Evolutionary conservation across 805 yeast species (phyloP).

Genomic region (Starmerella cellae): DNA sequence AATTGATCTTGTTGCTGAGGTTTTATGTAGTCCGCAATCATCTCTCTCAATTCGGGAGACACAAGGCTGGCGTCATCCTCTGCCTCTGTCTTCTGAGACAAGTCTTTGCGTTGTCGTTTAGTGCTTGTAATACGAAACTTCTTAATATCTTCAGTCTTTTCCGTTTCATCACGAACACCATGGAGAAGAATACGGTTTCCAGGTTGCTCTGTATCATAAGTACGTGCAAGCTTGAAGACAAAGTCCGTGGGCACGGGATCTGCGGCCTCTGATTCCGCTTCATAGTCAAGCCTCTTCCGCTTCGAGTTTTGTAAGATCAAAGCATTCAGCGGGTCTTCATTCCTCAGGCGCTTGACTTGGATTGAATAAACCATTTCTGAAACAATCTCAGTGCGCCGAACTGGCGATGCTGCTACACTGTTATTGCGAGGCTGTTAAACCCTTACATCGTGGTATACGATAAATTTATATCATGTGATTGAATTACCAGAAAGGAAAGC

Average conservation of each 20-base stretch:
- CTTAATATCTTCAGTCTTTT: neutral
- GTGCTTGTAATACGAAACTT: neutral
- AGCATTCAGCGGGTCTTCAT: conserved; percentile 81
- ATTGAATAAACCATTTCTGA: conserved; percentile 29
- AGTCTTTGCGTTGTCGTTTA: conserved; percentile 2
- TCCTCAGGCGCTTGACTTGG: conserved; percentile 74
- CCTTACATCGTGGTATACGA: neutral
- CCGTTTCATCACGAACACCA: neutral
- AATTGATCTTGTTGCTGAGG: neutral
- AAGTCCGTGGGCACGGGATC: conserved; percentile 8
- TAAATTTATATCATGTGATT: too few species aligned
- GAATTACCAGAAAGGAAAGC: too few species aligned
- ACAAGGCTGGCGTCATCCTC: conserved; percentile 17
- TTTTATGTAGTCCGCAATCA: conserved; percentile 51
- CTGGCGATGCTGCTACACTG: too few species aligned
- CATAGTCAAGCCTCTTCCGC: conserved; percentile 10
- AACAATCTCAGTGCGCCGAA: too few species aligned
- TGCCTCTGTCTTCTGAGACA: neutral
- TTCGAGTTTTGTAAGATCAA: conserved; percentile 27
- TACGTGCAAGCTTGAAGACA: conserved; percentile 16
- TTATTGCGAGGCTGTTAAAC: too few species aligned
- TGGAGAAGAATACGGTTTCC: conserved; percentile 2
- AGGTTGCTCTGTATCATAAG: conserved; percentile 8
- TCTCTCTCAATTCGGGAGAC: conserved; percentile 55
- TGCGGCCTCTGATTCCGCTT: conserved; percentile 17